Evolutionary conservation across 352 stramenopile species (phyloP), one percentile per base, ranked within the genome.

Genomic region (Plasmopara viticola): DNA sequence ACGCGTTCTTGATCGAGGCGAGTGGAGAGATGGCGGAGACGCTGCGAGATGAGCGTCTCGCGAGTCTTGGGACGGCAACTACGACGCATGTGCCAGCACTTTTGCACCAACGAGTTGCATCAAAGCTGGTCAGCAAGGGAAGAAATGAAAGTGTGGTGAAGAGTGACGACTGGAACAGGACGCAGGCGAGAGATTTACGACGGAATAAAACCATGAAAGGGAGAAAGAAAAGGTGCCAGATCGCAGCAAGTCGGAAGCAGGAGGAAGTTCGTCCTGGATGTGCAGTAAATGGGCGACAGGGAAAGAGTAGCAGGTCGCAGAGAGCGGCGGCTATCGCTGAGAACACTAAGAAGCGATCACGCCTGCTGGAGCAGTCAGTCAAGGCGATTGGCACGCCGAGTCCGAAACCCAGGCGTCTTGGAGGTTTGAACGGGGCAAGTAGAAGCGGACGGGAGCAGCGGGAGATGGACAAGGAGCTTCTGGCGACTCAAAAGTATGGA

Each of bases 1-100:
- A 82, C 31, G 55, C 64, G 3, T 60, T 87, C 17, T 55, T 90
- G 35, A 75, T 83, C 44, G 65, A 71, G 46, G 66, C 72, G 48
- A 69, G 51, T 44, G 49, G 56, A n/a, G 51, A 60, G 44, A 43
- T 64, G 2, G 50, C 53, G 29, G 52, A 69, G 6, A 52, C 42
- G 15, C 43, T 62, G 1, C 34, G 62, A 53, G 53, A 66, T 20
- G 37, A 28, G 7, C 66, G 62, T 57, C 44, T 64, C 3, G 62
- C 58, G 1, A 66, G 57, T 49, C 15, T 64, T 8, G 58, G 62
- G 9, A 54, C 58, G 42, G 30, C 5, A 2, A 12, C 48, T 12
- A n/a, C 20, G 1, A 48, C 41, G 25, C 31, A 58, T 13, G 31
- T 34, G 14, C 10, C 39, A 3, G 9, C 20, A 9, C 28, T 1